Evolutionary conservation across 1,284 basidiomycete genomes (phyloP), one percentile per base, ranked within the genome.

Genomic region (Sanghuangporus sanghuang): DNA sequence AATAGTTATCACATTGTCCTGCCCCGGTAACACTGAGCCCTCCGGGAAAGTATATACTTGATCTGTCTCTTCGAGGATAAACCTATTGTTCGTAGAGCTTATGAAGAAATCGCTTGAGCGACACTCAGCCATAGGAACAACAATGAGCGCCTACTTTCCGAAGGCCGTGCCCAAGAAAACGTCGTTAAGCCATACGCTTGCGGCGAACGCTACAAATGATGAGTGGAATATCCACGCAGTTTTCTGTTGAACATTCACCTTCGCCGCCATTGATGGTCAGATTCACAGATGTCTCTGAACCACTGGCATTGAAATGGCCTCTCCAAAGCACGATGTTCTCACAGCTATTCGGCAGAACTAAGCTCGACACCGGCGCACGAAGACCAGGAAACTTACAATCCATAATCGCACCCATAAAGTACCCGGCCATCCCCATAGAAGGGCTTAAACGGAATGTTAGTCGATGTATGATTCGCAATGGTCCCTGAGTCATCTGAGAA

Each of bases 361-460:
- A 48, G 35, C 36, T 14, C 54, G 21, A 53, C 18, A 6, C 5
- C 12, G 50, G 6, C 23, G 12, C 62, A 12, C 50, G 32, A 5
- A 57, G 18, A 39, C 27, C 21, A 53, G 54, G 50, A 11, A n/a
- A 79, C 86, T 73, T 66, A 92, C 90, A 87, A 92, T 55, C 84
- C 87, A 73, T 92, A 93, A 71, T 92, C 90, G 70, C 90, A 92
- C 1, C 88, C 90, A 73, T 91, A 92, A 18, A 92, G 72, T 16
- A 91, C 77, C 49, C 87, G 76, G 2, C 86, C 87, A 68, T 90
- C 88, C 2, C 91, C 91, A 69, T 89, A 91, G 61, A 82, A 75
- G 11, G 85, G 84, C 66, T 85, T 84, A 61, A 78, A 77, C 0
- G 87, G 88, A 65, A 87, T 85, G 67, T 87, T 90, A 21, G 91